Conservation (phyloP, 2,329 filamentous ascomycete genomes). For the Tympanopsis confertula region DNA sequence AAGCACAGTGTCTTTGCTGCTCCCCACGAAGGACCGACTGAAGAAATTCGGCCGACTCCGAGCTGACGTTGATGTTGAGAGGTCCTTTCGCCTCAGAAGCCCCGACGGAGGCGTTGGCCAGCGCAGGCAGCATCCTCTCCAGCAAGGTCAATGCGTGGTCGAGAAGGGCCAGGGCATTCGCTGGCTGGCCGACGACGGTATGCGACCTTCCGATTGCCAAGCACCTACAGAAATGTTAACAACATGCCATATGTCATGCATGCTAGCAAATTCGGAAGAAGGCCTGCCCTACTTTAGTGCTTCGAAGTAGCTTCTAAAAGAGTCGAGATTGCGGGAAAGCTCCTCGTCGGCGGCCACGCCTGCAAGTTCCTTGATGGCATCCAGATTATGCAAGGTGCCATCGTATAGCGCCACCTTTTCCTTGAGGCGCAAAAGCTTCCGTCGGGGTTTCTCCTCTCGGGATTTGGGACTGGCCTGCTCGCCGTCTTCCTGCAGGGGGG, state of each 20-base stretch:
- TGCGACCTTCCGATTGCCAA: conserved; percentile 80
- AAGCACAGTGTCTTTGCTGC: conserved; percentile 69
- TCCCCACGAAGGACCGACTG: conserved; percentile 54
- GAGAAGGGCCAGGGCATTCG: conserved; percentile 77
- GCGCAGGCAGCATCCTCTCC: conserved; percentile 26
- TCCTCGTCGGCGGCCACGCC: conserved; percentile 78
- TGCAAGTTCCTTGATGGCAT: conserved; percentile 77
- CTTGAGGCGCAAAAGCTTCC: conserved; percentile 68
- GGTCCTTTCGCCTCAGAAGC: conserved; percentile 29
- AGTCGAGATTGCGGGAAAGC: conserved; percentile 70
- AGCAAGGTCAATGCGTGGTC: conserved; percentile 58
- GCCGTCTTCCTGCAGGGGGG: conserved; percentile 26
- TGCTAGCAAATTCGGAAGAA: not conserved
- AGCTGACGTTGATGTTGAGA: conserved; percentile 57
- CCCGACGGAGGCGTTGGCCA: conserved; percentile 19
- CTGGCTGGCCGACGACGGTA: conserved; percentile 56
- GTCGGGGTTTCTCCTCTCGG: conserved; percentile 58
- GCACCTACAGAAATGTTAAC: conserved; percentile 37
- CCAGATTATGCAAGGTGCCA: conserved; percentile 78
- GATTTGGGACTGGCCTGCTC: conserved; percentile 31
- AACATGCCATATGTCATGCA: conserved; percentile 2
- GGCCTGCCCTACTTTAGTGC: no score
- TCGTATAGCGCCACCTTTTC: conserved; percentile 86
- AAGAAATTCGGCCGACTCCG: conserved; percentile 45
- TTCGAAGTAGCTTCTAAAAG: conserved; percentile 24